Evolutionary conservation across 257 asterid genomes (phyloP).

Genomic region (Forsythia suspensa): DNA sequence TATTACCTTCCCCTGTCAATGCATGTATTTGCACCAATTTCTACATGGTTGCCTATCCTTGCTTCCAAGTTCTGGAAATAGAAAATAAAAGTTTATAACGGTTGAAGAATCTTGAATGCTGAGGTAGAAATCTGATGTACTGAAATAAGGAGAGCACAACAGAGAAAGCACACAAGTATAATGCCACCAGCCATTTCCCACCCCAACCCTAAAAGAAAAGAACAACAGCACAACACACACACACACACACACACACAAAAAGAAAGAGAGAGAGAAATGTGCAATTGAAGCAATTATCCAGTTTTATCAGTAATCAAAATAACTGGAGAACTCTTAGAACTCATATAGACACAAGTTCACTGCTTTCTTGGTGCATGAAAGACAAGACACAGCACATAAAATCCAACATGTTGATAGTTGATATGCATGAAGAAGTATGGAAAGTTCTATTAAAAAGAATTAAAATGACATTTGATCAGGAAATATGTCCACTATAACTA

Average conservation of each 20-base stretch:
- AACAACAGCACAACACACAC: neutral
- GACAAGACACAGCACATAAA: neutral
- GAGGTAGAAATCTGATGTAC: neutral
- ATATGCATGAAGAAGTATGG: neutral
- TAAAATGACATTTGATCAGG: conserved; percentile 11
- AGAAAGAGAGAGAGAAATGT: neutral
- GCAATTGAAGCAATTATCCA: conserved; percentile 2
- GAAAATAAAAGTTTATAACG: neutral
- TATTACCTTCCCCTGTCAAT: conserved; percentile 92
- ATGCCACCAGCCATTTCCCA: neutral
- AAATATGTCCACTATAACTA: conserved; percentile 26
- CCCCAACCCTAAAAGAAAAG: neutral
- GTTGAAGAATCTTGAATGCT: neutral
- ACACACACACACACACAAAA: neutral
- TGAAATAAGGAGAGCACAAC: neutral
- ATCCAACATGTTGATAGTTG: conserved; percentile 5
- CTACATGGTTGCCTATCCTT: conserved; percentile 77
- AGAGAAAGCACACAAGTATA: neutral
- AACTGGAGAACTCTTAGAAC: neutral
- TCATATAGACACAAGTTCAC: neutral
- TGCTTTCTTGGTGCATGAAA: neutral
- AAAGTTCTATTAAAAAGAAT: neutral
- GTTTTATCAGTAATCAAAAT: neutral
- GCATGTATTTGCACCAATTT: conserved; percentile 91
- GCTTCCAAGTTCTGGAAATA: conserved; percentile 58